Conservation (phyloP, 116 monocot genomes). For the Iris pallida region DNA sequence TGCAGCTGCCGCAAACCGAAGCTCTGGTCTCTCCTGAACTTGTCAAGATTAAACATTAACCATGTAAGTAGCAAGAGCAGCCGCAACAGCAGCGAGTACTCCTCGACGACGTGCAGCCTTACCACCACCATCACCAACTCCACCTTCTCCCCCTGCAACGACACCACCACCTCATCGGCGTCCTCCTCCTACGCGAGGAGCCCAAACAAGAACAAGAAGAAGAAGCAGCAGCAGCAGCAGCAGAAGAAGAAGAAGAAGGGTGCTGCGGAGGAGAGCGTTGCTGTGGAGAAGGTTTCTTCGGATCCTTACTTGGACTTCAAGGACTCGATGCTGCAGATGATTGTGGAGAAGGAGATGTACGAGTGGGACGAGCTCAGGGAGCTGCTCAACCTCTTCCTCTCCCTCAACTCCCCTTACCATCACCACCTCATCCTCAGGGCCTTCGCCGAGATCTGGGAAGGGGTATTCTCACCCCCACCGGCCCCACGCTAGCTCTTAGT, state of each 20-base stretch:
- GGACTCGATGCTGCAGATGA: slow-evolving; percentile 25
- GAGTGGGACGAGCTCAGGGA: slow-evolving; percentile 17
- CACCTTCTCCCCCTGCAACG: neutral
- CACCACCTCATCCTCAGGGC: slow-evolving; percentile 22
- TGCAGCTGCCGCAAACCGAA: slow-evolving; percentile 21
- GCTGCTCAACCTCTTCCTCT: slow-evolving; percentile 20
- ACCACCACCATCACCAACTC: slow-evolving; percentile 3
- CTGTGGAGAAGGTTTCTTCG: slow-evolving; percentile 18
- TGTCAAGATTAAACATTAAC: no score
- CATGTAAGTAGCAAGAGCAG: no score
- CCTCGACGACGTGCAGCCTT: neutral
- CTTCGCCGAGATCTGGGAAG: slow-evolving; percentile 16
- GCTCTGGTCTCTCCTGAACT: slow-evolving; percentile 4
- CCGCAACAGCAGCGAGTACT: neutral
- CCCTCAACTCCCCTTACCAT: slow-evolving; percentile 16
- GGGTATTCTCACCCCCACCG: slow-evolving; percentile 8
- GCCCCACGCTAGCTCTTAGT: no score
- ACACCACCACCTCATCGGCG: neutral
- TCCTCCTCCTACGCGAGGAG: neutral
- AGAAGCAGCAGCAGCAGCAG: neutral
- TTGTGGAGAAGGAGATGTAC: slow-evolving; percentile 24
- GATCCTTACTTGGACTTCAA: slow-evolving; percentile 18
- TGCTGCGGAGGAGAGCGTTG: slow-evolving; percentile 10
- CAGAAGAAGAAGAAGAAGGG: neutral
- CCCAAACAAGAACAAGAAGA: neutral